phyloP scores from a whole-genome alignment of 2,329 filamentous ascomycete species.

The Fusarium sp. region DNA sequence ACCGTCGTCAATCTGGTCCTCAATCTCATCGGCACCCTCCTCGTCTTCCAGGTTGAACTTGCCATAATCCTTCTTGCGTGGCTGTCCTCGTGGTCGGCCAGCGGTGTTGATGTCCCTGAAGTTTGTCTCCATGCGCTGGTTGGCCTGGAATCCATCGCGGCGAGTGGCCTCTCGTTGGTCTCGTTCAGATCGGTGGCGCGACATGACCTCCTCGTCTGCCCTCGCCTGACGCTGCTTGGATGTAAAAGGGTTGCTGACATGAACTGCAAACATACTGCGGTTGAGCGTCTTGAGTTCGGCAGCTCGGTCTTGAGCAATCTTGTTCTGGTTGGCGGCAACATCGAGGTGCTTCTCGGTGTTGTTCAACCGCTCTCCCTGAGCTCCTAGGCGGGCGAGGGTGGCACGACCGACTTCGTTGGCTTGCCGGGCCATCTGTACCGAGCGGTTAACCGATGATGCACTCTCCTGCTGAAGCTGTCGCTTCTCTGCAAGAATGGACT shows the following conservation, averaged over 20 bases:
- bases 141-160: slow-evolving; percentile 60
- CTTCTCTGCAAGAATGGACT: slow-evolving; percentile 63
- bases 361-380: slow-evolving; percentile 82
- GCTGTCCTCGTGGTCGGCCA: slow-evolving; percentile 45
- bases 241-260: slow-evolving; percentile 82
- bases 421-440: slow-evolving; percentile 57
- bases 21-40: slow-evolving; percentile 61
- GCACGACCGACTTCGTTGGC: slow-evolving; percentile 69
- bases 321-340: slow-evolving; percentile 78
- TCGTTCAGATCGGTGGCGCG: slow-evolving; percentile 73
- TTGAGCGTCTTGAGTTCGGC: slow-evolving; percentile 87
- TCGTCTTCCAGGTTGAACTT: slow-evolving; percentile 85
- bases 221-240: slow-evolving; percentile 71
- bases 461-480: slow-evolving; percentile 83
- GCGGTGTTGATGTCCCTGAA: slow-evolving; percentile 56
- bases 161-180: slow-evolving; percentile 73
- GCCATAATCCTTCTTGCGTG: slow-evolving; percentile 56
- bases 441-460: slow-evolving; percentile 53
- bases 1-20: slow-evolving; percentile 66
- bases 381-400: slow-evolving; percentile 78
- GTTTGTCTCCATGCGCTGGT: slow-evolving; percentile 64
- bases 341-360: slow-evolving; percentile 88
- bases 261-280: slow-evolving; percentile 88
- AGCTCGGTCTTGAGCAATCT: slow-evolving; percentile 81
- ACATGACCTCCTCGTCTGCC: slow-evolving; percentile 75